Percentiles rank a stretch among this genome's conserved stretches.
phyloP scores from a whole-genome alignment of 495 filamentous ascomycete genomes.

The Penicillium angulare region DNA sequence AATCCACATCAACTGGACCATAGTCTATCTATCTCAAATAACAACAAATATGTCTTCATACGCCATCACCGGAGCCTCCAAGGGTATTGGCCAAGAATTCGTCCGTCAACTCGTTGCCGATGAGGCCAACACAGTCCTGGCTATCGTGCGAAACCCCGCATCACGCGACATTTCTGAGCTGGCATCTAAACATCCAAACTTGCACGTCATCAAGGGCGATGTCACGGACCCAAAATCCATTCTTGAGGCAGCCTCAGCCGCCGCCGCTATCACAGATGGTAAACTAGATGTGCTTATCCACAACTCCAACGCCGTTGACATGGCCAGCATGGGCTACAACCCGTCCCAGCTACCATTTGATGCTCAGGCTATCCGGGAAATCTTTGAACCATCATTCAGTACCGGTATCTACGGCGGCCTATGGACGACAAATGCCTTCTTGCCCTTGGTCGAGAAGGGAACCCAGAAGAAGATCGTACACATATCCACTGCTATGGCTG shows the following conservation, averaged over 20 bases:
- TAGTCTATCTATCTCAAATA: too few relatives aligned
- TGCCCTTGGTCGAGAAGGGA: constrained; percentile 44
- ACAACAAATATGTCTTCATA: constrained; percentile 52
- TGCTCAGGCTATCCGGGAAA: constrained; percentile 8
- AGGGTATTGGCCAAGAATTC: constrained; percentile 55
- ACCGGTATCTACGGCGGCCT: constrained; percentile 21
- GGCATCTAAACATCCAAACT: constrained; percentile 26
- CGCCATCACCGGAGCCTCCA: constrained; percentile 55
- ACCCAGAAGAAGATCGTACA: constrained; percentile 47
- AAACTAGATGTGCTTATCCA: constrained; percentile 46
- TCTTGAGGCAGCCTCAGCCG: constrained; percentile 38
- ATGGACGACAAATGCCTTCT: constrained; percentile 37
- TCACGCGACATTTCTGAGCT: constrained; percentile 31
- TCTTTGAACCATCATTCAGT: constrained; percentile 12
- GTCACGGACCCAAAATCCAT: constrained; percentile 38
- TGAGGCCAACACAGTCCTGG: constrained; percentile 49
- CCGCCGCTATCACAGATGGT: constrained; percentile 37
- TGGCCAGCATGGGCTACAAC: constrained; percentile 10
- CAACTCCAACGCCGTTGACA: constrained; percentile 38
- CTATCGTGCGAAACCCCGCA: constrained; percentile 39
- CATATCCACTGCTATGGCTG: constrained; percentile 44
- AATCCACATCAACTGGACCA: not conserved
- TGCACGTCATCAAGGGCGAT: constrained; percentile 48
- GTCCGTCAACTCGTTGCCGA: constrained; percentile 48
- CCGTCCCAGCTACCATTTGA: constrained; percentile 23